These are phyloP conservation scores for Rhinocladiella mackenziei DNA, from an alignment of 2,329 filamentous ascomycete species.

Conservation along the genomic window DNA sequence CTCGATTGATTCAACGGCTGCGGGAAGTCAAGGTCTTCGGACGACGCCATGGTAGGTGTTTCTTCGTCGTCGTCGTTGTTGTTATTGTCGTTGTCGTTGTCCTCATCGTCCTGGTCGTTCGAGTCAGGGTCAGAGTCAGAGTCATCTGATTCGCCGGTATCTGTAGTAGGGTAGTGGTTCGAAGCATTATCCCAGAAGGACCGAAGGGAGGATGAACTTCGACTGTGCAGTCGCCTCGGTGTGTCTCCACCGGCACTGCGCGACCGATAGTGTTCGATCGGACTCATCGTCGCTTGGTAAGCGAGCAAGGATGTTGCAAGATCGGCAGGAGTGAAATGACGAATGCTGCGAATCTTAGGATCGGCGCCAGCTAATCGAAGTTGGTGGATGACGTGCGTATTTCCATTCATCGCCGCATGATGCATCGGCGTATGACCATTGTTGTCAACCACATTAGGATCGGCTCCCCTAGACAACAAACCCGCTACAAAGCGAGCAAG, in stretches of 20 bases:
- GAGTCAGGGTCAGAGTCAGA: too few species aligned
- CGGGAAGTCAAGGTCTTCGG: conserved; percentile 10
- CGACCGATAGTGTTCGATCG: conserved; percentile 61
- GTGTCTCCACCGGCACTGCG: conserved; percentile 59
- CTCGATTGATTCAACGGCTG: conserved; percentile 2
- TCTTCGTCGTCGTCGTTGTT: conserved; percentile 36
- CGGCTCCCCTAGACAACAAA: conserved; percentile 71
- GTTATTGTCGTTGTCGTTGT: too few species aligned
- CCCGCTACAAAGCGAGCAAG: conserved; percentile 72
- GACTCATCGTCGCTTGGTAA: conserved; percentile 58
- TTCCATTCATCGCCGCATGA: conserved; percentile 71
- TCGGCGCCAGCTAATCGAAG: conserved; percentile 71
- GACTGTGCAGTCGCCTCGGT: conserved; percentile 56
- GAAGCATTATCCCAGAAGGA: conserved; percentile 62
- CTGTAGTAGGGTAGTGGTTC: conserved; percentile 35
- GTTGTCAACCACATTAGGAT: conserved; percentile 68
- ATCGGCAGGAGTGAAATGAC: conserved; percentile 67
- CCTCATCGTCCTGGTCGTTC: too few species aligned
- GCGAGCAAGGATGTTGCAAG: conserved; percentile 64
- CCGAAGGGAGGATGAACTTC: conserved; percentile 62
- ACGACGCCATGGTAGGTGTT: conserved; percentile 8
- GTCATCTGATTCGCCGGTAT: conserved; percentile 43
- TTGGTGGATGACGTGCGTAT: conserved; percentile 70
- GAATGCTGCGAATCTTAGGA: conserved; percentile 64
- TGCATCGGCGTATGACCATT: conserved; percentile 80